phyloP scores from a whole-genome alignment of 495 filamentous ascomycete genomes.

The Tuber melanosporum region DNA sequence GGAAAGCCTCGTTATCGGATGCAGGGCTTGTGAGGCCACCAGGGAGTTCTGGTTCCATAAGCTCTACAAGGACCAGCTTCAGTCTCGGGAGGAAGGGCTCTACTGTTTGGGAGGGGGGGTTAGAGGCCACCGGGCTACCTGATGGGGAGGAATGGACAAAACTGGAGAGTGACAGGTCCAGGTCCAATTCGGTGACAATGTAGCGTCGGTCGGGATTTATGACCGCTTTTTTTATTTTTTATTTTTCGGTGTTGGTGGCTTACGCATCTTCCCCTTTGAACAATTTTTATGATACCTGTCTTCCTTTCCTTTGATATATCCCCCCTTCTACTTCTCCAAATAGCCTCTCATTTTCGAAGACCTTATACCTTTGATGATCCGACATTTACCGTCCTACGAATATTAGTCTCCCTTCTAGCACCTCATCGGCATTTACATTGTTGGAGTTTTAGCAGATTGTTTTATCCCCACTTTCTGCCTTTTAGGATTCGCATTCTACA shows the following conservation, averaged over 20 bases:
- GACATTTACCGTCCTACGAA: background rate
- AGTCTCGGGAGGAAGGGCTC: constrained; percentile 29
- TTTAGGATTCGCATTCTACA: background rate
- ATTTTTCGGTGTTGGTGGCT: constrained; percentile 23
- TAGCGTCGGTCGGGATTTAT: constrained; percentile 23
- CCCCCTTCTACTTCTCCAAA: background rate
- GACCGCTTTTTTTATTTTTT: constrained; percentile 16
- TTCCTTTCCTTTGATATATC: constrained; percentile 11
- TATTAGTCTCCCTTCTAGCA: background rate
- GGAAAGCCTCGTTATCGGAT: constrained; percentile 33
- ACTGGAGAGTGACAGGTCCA: constrained; percentile 31
- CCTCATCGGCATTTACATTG: constrained; percentile 4
- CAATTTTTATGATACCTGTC: constrained; percentile 33
- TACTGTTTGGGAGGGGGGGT: constrained; percentile 28
- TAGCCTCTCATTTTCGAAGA: background rate
- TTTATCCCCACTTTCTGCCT: background rate
- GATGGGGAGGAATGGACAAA: constrained; percentile 37
- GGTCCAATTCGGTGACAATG: constrained; percentile 27
- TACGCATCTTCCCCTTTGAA: constrained; percentile 22
- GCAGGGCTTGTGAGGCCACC: constrained; percentile 21
- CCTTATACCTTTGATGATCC: constrained; percentile 1
- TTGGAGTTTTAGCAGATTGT: constrained; percentile 4
- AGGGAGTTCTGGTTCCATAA: constrained; percentile 23
- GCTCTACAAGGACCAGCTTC: constrained; percentile 26
- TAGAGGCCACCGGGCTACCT: constrained; percentile 29